Conservation (phyloP, 2,329 filamentous ascomycete species). For the Sarocladiaceae sp. region DNA sequence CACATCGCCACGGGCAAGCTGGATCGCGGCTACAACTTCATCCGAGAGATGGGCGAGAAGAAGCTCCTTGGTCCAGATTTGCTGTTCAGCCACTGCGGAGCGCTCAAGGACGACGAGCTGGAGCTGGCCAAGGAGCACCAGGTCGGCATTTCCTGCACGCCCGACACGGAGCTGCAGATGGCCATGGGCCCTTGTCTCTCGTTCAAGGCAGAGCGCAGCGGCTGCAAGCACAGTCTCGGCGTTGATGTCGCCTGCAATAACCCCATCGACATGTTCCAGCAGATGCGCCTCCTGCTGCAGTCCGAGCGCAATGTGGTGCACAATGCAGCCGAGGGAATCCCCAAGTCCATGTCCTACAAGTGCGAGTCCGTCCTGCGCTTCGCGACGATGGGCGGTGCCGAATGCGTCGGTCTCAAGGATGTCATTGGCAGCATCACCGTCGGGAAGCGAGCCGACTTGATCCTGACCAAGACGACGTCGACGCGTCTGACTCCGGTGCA, state of each 20-base stretch:
- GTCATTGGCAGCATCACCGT: slow-evolving; percentile 37
- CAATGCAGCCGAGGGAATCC: neutral
- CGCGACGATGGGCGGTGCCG: slow-evolving; percentile 39
- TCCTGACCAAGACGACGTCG: slow-evolving; percentile 35
- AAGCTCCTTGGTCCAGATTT: neutral
- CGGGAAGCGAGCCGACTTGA: slow-evolving; percentile 40
- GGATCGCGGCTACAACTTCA: neutral
- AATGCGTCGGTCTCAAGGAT: slow-evolving; percentile 32
- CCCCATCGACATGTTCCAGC: slow-evolving; percentile 2
- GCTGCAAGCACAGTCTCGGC: slow-evolving; percentile 13
- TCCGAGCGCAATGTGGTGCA: slow-evolving; percentile 11
- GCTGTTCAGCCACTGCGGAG: neutral
- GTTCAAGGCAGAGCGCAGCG: slow-evolving; percentile 14
- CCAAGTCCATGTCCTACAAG: neutral
- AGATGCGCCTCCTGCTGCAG: neutral
- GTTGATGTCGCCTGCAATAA: slow-evolving; percentile 17
- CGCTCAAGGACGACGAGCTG: slow-evolving; percentile 24
- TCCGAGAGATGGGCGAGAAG: neutral
- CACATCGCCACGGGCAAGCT: neutral
- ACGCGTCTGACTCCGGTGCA: slow-evolving; percentile 14
- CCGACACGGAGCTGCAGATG: slow-evolving; percentile 46
- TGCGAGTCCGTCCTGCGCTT: slow-evolving; percentile 40
- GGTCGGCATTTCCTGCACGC: slow-evolving; percentile 36
- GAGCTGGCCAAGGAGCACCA: slow-evolving; percentile 25
- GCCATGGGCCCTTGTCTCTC: slow-evolving; percentile 22